A percentile compares a stretch with the other conserved stretches of the same genome.
Conservation (phyloP, 2,329 filamentous ascomycete genomes). For the Fusarium sp. region DNA sequence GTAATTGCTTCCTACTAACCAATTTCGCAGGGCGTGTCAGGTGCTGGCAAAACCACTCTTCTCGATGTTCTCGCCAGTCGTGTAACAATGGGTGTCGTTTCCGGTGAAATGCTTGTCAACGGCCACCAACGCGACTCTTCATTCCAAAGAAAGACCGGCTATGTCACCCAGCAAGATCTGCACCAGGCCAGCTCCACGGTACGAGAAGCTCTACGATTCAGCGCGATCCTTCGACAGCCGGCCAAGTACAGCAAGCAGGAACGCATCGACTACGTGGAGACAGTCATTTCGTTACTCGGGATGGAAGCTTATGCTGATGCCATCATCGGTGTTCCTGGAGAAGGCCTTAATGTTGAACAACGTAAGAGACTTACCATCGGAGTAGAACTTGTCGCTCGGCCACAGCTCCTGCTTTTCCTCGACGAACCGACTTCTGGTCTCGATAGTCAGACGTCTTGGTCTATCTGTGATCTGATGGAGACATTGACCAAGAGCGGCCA, state of each 20-base stretch:
- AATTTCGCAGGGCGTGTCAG: constrained; percentile 67
- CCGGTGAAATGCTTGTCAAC: constrained; percentile 77
- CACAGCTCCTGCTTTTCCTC: constrained; percentile 67
- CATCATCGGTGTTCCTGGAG: constrained; percentile 69
- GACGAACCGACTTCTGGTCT: constrained; percentile 70
- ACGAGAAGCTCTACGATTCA: constrained; percentile 84
- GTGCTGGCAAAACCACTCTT: constrained; percentile 89
- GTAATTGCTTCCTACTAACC: neutral
- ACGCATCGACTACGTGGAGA: constrained; percentile 84
- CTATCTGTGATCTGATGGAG: constrained; percentile 68
- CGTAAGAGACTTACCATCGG: constrained; percentile 70
- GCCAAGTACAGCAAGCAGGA: constrained; percentile 73
- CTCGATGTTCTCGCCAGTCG: constrained; percentile 84
- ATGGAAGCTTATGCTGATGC: constrained; percentile 73
- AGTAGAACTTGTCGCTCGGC: constrained; percentile 65
- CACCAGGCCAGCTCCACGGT: constrained; percentile 84
- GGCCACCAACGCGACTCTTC: constrained; percentile 75
- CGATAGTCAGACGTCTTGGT: constrained; percentile 70
- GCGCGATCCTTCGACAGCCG: constrained; percentile 83
- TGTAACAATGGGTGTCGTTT: constrained; percentile 87
- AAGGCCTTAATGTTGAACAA: constrained; percentile 69
- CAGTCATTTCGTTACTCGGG: constrained; percentile 72
- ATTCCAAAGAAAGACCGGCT: constrained; percentile 88
- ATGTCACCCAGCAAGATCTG: constrained; percentile 90
- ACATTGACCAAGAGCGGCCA: constrained; percentile 66